Evolutionary conservation across 2,329 filamentous ascomycete genomes (phyloP), one percentile per base, ranked within the genome.

Genomic region (Cercospora brassicicola): DNA sequence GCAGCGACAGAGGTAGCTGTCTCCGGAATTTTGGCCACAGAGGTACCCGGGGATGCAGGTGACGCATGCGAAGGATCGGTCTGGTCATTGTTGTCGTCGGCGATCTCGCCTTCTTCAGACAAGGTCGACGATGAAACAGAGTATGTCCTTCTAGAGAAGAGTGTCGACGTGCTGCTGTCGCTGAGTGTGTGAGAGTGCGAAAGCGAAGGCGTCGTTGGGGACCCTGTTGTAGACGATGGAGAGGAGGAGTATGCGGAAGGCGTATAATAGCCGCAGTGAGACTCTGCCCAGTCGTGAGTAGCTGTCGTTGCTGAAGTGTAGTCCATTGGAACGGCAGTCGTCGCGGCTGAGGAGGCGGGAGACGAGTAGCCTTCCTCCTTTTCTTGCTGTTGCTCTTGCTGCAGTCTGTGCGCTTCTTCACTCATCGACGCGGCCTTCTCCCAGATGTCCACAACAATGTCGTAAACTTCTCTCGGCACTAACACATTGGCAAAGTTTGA

Each of bases 401-500:
- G 55, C 15, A 33, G 8, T 59, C 30, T 59, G 28, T 31, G 28
- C 55, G 18, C 59, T 51, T 45, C 59, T 23, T 48, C 59, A 11
- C 23, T 53, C 13, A 20, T 31, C 28, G 26, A n/a, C 8, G 20
- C 51, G 18, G 60, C 45, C 4, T 11, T 51, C 45, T 30, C 18
- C 15, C 28, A 20, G 1, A 28, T 56, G 18, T 55, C 33, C 7
- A 28, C 62, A 13, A 64, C 51, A n/a, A 57, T 53, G 3, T 57
- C 51, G 31, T 59, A 28, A 0, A 64, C 39, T 10, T 64, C 62
- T 26, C 53, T 36, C 4, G 62, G 62, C 8, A 64, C 36, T 4
- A 64, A n/a, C 2, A 57, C 62, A 20, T 64, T 57, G 15, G 62
- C 62, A 45, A 64, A 64, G 20, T 64, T 53, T 2, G 62, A 53